These are phyloP conservation scores for Venturia carpophila DNA, from an alignment of 2,329 filamentous ascomycete species.

Conservation along the genomic window DNA sequence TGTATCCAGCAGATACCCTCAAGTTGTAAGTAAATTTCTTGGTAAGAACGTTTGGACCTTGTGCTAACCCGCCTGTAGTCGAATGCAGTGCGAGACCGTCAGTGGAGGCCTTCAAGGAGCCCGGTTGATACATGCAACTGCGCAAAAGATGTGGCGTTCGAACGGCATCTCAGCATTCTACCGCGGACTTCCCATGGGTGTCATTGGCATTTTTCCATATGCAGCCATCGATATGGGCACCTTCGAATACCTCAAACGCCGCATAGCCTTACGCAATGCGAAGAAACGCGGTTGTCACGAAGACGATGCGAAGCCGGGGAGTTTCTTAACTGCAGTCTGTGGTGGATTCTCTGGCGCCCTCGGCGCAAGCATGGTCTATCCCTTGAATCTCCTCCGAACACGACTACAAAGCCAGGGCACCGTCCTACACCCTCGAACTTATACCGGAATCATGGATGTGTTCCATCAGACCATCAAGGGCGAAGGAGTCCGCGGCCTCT, in stretches of 20 bases:
- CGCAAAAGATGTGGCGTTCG: slow-evolving; percentile 74
- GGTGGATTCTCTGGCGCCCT: slow-evolving; percentile 87
- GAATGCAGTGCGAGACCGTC: slow-evolving; percentile 92
- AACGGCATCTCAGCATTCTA: slow-evolving; percentile 74
- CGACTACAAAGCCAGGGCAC: slow-evolving; percentile 91
- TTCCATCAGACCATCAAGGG: slow-evolving; percentile 71
- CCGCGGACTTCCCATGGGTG: slow-evolving; percentile 84
- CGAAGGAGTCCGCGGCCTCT: slow-evolving; percentile 79
- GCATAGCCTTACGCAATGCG: slow-evolving; percentile 63
- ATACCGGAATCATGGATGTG: slow-evolving; percentile 86
- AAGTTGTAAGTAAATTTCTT: slow-evolving; percentile 50
- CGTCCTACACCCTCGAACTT: slow-evolving; percentile 79
- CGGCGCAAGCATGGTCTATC: slow-evolving; percentile 89
- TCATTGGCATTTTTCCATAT: slow-evolving; percentile 96
- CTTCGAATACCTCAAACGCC: slow-evolving; percentile 83
- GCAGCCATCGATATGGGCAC: slow-evolving; percentile 93
- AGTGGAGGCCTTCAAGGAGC: slow-evolving; percentile 77
- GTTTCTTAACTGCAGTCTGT: slow-evolving; percentile 78
- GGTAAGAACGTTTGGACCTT: slow-evolving; percentile 1
- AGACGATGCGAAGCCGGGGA: slow-evolving; percentile 67
- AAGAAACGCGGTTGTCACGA: slow-evolving; percentile 65
- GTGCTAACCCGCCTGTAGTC: slow-evolving; percentile 36
- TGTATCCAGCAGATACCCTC: slow-evolving; percentile 87
- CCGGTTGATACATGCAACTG: slow-evolving; percentile 71
- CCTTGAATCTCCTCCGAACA: slow-evolving; percentile 86